These are phyloP conservation scores for Madurella fahalii DNA, from an alignment of 2,329 filamentous ascomycete species.

Conservation along the genomic window DNA sequence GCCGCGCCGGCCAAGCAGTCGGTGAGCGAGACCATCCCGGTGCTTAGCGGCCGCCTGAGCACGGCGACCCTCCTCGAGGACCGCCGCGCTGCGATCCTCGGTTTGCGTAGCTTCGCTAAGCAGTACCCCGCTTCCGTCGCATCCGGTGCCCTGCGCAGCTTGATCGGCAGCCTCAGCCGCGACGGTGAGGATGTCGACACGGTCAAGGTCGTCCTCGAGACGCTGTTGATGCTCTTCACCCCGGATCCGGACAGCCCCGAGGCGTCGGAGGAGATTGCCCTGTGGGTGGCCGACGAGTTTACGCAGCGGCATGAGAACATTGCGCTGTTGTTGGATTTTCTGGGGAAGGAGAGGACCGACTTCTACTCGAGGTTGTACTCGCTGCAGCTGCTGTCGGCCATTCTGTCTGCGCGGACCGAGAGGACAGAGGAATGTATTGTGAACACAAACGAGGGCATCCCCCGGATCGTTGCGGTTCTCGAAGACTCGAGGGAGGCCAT, in stretches of 20 bases:
- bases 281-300: conserved; percentile 97
- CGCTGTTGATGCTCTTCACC: conserved; percentile 85
- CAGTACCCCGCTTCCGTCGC: conserved; percentile 94
- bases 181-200: conserved; percentile 96
- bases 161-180: conserved; percentile 80
- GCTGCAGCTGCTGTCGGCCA: conserved; percentile 81
- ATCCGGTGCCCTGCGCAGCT: conserved; percentile 80
- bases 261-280: conserved; percentile 89
- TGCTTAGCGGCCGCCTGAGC: conserved; percentile 78
- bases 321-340: conserved; percentile 79
- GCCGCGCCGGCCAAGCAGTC: conserved; percentile 89
- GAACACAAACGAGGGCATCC: conserved; percentile 81
- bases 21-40: conserved; percentile 88
- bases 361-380: conserved; percentile 91
- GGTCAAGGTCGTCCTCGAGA: conserved; percentile 91
- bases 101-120: conserved; percentile 92
- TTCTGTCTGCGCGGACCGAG: conserved; percentile 79
- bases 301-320: conserved; percentile 98
- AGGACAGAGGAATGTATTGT: conserved; percentile 93
- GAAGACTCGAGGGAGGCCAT: conserved; percentile 84
- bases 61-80: conserved; percentile 93
- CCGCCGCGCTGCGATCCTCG: conserved; percentile 85
- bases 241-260: conserved; percentile 72
- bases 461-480: conserved; percentile 75
- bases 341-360: conserved; percentile 79